Evolutionary conservation across 305 asterid genomes (phyloP).

Genomic region (Fraxinus dipetala): DNA sequence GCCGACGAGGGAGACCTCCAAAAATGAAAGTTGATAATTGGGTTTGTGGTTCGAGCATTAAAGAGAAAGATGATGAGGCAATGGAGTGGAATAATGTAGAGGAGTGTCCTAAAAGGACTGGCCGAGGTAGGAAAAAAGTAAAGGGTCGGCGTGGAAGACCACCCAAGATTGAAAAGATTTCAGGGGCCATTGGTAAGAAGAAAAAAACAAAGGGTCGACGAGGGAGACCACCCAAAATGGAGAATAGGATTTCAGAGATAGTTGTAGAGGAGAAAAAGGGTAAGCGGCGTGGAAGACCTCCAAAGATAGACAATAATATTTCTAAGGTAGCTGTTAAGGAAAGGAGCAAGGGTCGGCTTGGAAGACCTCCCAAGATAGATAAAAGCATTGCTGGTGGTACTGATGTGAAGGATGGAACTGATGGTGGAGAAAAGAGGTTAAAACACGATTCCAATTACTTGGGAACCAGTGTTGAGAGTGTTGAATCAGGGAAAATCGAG

Average conservation of each 20-base stretch:
- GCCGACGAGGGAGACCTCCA: conserved; percentile 40
- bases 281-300: background rate
- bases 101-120: conserved; percentile 23
- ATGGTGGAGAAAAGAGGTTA: conserved; percentile 24
- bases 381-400: background rate
- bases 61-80: conserved; percentile 20
- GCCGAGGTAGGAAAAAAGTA: conserved; percentile 24
- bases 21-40: conserved; percentile 26
- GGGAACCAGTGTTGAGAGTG: conserved; percentile 19
- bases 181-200: conserved; percentile 20
- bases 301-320: background rate
- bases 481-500: conserved; percentile 3
- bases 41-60: conserved; percentile 6
- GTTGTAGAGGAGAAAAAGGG: background rate
- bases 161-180: conserved; percentile 23
- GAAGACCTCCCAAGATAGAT: background rate
- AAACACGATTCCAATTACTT: conserved; percentile 9
- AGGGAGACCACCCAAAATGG: conserved; percentile 2
- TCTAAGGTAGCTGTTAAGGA: background rate
- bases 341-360: background rate
- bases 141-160: conserved; percentile 37
- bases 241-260: background rate
- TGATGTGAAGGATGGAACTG: conserved; percentile 17
- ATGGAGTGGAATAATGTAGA: conserved; percentile 18
- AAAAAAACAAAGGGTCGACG: conserved; percentile 16